Evolutionary conservation across 305 asterid genomes (phyloP), one percentile per base, ranked within the genome.

Genomic region (Plantago lanceolata): DNA sequence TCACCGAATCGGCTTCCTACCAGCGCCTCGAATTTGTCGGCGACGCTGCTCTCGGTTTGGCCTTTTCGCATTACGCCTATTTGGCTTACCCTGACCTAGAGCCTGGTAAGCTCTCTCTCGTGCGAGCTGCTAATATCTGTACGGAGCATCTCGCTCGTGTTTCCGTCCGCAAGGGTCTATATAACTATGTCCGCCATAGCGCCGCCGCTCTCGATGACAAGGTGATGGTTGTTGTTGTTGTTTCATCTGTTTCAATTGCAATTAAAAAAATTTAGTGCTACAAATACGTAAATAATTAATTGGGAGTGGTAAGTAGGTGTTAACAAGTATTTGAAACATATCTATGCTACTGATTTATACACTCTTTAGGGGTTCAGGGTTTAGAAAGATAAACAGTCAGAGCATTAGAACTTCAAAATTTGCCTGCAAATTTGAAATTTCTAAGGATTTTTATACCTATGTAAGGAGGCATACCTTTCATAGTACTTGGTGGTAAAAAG

Each of bases 71-170:
- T 50, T 67, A 67, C 68, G 19, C 83, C 0, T 88, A 59, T 71
- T 52, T 73, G 53, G 47, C 67, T 6, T 85, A 85, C 71, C 85
- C 88, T 0, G 68, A 67, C 0, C 44, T 73, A 7, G 92, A 78
- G 48, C 91, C 73, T 0, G 94, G 90, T 48, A 76, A 83, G 69
- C 85, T 91, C 31, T 48, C 96, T 8, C 84, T 83, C 48, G 31
- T 88, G 5, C 87, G 92, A 8, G 69, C 90, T 8, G 95, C 89
- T 43, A 79, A 91, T 65, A 59, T 83, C 3, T 78, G 94, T 71
- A 84, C 90, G 1, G 95, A 84, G 79, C 88, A 83, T 66, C 83
- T 91, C 29, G 94, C 90, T 0, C 87, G 95, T 37, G 89, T 80
- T 7, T 85, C 95, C 19, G 88, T 91, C 43, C 74, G 68, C 15